Evolutionary conservation across 2,329 filamentous ascomycete species (phyloP).

Genomic region (Ascosphaera apis): DNA sequence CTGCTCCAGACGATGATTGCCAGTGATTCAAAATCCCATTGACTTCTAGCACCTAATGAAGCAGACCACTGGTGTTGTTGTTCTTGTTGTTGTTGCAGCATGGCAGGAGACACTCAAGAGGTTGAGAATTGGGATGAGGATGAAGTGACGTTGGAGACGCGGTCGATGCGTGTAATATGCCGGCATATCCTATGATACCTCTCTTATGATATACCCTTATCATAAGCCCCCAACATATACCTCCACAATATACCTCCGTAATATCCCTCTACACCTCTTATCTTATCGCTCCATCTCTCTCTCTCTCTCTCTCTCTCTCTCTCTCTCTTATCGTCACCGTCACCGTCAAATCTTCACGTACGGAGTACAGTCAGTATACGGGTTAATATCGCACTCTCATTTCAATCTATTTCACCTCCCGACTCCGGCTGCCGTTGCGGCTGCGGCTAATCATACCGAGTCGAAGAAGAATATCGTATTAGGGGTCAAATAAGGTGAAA

Average conservation of each 20-base stretch:
- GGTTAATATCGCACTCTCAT: too few relatives aligned
- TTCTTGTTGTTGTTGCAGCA: neutral
- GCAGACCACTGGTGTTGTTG: neutral
- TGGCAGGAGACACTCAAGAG: neutral
- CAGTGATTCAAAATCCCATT: too few relatives aligned
- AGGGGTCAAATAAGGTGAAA: too few relatives aligned
- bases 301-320: slow-evolving; percentile 5
- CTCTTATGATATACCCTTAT: neutral
- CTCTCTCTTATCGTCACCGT: slow-evolving; percentile 2
- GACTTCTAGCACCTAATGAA: too few relatives aligned
- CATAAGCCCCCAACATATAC: neutral
- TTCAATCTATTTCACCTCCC: too few relatives aligned
- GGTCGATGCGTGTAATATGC: neutral
- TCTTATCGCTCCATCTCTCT: neutral
- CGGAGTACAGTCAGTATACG: too few relatives aligned
- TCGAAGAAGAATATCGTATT: too few relatives aligned
- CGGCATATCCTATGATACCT: neutral
- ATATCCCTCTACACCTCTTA: neutral
- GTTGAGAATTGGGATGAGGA: too few relatives aligned
- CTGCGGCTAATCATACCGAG: too few relatives aligned
- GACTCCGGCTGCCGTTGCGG: too few relatives aligned
- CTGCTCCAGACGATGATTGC: neutral
- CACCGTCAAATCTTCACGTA: too few relatives aligned
- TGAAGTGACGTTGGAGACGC: neutral
- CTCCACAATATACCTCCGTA: neutral